Evolutionary conservation across 2,329 filamentous ascomycete species (phyloP).

Genomic region (Cercospora nicotianae): DNA sequence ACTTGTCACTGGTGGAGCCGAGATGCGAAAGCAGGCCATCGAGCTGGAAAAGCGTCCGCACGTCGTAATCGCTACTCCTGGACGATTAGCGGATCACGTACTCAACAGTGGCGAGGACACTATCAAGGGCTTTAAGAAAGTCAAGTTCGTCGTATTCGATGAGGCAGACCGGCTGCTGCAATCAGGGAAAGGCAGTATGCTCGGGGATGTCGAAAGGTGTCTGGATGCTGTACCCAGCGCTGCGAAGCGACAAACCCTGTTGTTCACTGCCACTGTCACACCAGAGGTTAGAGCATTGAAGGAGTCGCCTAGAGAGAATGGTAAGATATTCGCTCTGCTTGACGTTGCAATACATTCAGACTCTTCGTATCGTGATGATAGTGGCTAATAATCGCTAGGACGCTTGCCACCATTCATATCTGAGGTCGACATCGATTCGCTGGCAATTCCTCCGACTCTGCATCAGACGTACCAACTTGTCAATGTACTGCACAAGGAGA

Average conservation of each 20-base stretch:
- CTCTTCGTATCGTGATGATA: neutral
- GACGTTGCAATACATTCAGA: neutral
- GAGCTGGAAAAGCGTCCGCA: conserved; percentile 80
- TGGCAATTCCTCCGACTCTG: conserved; percentile 78
- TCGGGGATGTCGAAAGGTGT: conserved; percentile 90
- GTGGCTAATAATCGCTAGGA: neutral
- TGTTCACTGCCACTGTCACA: conserved; percentile 96
- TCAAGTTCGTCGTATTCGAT: conserved; percentile 86
- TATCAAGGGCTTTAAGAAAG: conserved; percentile 73
- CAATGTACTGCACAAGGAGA: conserved; percentile 88
- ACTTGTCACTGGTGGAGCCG: conserved; percentile 86
- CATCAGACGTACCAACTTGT: conserved; percentile 83
- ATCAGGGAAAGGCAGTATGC: conserved; percentile 77
- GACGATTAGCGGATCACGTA: conserved; percentile 90
- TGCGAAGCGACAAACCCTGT: conserved; percentile 77
- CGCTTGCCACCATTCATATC: conserved; percentile 75
- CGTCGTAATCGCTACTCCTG: conserved; percentile 90
- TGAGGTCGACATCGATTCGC: conserved; percentile 71
- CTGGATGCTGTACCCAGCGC: conserved; percentile 77
- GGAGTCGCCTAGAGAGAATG: conserved; percentile 42
- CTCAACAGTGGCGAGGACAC: conserved; percentile 89
- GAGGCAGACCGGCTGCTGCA: conserved; percentile 89
- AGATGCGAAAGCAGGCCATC: conserved; percentile 89
- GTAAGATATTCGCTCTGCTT: neutral
- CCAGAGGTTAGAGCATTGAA: conserved; percentile 87